Evolutionary conservation across 2,329 filamentous ascomycete genomes (phyloP).

Genomic region (Aspergillaceae sp.): DNA sequence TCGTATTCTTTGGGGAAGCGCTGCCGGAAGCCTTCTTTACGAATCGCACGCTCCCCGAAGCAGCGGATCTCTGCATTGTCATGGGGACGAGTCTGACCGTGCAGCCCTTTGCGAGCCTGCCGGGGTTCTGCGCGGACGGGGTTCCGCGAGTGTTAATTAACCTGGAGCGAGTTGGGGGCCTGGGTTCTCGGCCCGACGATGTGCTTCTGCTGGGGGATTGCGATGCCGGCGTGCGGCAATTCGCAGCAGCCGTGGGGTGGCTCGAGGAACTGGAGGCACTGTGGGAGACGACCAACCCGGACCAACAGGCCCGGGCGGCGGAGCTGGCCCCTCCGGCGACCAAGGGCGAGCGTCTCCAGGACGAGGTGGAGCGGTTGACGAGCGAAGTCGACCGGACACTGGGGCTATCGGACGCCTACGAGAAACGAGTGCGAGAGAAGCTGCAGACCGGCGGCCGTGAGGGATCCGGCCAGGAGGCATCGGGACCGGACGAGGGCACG

Average conservation of each 20-base stretch:
- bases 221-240: conserved; percentile 66
- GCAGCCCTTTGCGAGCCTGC: conserved; percentile 79
- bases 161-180: conserved; percentile 66
- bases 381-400: conserved; percentile 51
- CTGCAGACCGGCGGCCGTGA: conserved; percentile 4
- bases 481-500: conserved; percentile 4
- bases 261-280: conserved; percentile 66
- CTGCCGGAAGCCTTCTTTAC: conserved; percentile 58
- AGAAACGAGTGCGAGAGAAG: conserved; percentile 30
- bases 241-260: conserved; percentile 81
- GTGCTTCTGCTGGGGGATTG: conserved; percentile 76
- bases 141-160: conserved; percentile 81
- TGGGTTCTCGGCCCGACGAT: conserved; percentile 74
- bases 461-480: conserved; percentile 1
- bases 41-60: conserved; percentile 46
- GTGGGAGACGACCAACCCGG: conserved; percentile 62
- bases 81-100: conserved; percentile 85
- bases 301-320: conserved; percentile 45
- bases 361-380: conserved; percentile 52
- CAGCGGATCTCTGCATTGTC: conserved; percentile 71
- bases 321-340: conserved; percentile 32
- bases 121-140: conserved; percentile 51
- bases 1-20: conserved; percentile 84
- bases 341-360: conserved; percentile 49
- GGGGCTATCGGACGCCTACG: conserved; percentile 39